A percentile compares a stretch with the other conserved stretches of the same genome.
Evolutionary conservation across 2,329 filamentous ascomycete genomes (phyloP).

Genomic region (Epichloe amarillans): DNA sequence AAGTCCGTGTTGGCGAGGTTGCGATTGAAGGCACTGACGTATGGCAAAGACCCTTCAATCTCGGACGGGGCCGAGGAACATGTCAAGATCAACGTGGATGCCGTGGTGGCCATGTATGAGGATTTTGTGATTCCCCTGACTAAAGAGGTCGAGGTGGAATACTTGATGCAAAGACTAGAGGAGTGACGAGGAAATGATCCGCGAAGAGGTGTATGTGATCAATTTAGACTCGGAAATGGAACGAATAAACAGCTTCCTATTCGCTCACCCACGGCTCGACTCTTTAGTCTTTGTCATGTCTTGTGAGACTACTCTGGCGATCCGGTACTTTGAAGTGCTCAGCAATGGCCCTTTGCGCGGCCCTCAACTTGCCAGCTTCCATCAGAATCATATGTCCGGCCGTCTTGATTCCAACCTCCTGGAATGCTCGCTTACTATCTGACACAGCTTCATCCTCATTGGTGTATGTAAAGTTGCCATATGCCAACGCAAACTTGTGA

Average conservation of each 20-base stretch:
- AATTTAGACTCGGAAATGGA: too few species aligned
- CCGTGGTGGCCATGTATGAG: constrained; percentile 80
- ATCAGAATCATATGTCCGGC: constrained; percentile 78
- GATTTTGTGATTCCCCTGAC: constrained; percentile 91
- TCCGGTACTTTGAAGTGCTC: constrained; percentile 49
- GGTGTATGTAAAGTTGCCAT: constrained; percentile 62
- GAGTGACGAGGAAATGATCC: constrained; percentile 6
- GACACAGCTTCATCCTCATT: constrained; percentile 70
- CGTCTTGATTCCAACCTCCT: constrained; percentile 79
- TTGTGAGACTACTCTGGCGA: too few species aligned
- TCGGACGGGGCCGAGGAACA: constrained; percentile 38
- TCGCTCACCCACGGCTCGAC: too few species aligned
- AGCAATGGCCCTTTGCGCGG: constrained; percentile 60
- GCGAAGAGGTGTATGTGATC: background rate
- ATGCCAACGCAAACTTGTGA: constrained; percentile 58
- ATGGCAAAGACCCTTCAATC: constrained; percentile 75
- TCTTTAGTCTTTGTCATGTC: too few species aligned
- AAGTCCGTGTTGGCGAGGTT: constrained; percentile 80
- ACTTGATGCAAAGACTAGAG: constrained; percentile 82
- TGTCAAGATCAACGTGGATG: constrained; percentile 82
- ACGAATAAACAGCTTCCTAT: too few species aligned
- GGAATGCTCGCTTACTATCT: constrained; percentile 89
- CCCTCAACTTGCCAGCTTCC: constrained; percentile 63
- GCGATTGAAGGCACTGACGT: constrained; percentile 79
- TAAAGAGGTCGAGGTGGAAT: constrained; percentile 97